A percentile compares a stretch with the other conserved stretches of the same genome.
Conservation (phyloP, 352 stramenopile species). For the Nothophytophthora sp. region DNA sequence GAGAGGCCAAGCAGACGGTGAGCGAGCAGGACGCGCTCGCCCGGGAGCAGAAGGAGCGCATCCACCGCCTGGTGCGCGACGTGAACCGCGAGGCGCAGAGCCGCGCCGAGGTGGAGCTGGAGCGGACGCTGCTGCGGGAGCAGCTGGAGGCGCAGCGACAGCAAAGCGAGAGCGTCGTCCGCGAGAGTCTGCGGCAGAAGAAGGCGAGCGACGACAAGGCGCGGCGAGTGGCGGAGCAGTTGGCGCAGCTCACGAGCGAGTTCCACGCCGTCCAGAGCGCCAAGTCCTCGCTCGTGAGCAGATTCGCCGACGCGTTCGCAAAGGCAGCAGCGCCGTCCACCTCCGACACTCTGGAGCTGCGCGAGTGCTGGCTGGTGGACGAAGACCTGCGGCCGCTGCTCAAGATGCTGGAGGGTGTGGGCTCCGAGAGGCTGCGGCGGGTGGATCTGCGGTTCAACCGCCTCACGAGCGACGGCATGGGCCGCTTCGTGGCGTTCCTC, state of each 20-base stretch:
- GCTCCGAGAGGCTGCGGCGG: constrained; percentile 10
- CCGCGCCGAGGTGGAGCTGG: constrained; percentile 47
- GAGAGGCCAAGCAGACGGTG: constrained; percentile 35
- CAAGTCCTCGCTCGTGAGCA: constrained; percentile 44
- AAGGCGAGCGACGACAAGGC: constrained; percentile 33
- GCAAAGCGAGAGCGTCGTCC: constrained; percentile 35
- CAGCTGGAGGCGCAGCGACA: constrained; percentile 45
- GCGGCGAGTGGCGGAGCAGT: constrained; percentile 26
- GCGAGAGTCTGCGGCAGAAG: constrained; percentile 42
- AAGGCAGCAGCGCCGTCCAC: constrained; percentile 3
- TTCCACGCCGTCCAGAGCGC: constrained; percentile 38
- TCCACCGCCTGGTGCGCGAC: constrained; percentile 52
- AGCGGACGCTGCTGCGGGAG: constrained; percentile 40
- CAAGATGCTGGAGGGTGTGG: constrained; percentile 35
- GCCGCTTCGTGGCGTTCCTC: constrained; percentile 30
- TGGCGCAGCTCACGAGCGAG: constrained; percentile 42
- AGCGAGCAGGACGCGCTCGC: constrained; percentile 33
- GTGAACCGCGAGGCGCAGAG: constrained; percentile 48
- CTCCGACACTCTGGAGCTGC: constrained; percentile 35
- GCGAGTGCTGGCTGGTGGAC: constrained; percentile 56
- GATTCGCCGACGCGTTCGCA: constrained; percentile 36
- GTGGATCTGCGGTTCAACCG: constrained; percentile 67
- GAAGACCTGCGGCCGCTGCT: constrained; percentile 47
- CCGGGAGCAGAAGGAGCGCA: constrained; percentile 57
- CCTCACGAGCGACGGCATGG: constrained; percentile 53